A percentile compares a stretch with the other conserved stretches of the same genome.
Conservation (phyloP, 352 stramenopile species). For the Phytopythium ostracodes region DNA sequence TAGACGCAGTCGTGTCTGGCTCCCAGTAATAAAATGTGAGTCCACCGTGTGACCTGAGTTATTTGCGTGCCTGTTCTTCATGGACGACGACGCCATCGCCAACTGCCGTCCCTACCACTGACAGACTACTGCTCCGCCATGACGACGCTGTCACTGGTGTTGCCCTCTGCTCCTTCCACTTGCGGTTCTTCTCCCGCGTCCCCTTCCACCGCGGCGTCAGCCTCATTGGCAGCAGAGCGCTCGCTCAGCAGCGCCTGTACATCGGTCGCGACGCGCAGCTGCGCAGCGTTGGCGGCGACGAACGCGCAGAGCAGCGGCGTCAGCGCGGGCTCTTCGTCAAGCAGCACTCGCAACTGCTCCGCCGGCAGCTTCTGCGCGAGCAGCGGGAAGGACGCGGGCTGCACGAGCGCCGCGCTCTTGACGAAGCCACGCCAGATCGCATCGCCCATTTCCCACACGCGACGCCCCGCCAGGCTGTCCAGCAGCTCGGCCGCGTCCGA, state of each 20-base stretch:
- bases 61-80: too few species aligned
- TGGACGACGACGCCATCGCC: too few species aligned
- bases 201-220: background rate
- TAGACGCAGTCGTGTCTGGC: too few species aligned
- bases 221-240: background rate
- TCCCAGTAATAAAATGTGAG: too few species aligned
- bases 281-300: constrained; percentile 10
- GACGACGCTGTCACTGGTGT: background rate
- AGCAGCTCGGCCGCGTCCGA: constrained; percentile 58
- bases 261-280: constrained; percentile 13
- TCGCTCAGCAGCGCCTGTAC: constrained; percentile 12
- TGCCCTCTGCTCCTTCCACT: background rate
- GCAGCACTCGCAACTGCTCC: constrained; percentile 37
- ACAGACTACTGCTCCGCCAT: background rate
- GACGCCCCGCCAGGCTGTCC: constrained; percentile 41
- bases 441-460: constrained; percentile 72
- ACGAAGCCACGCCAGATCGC: constrained; percentile 78
- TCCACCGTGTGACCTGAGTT: too few species aligned
- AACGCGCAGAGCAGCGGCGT: constrained; percentile 39
- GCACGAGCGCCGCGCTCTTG: constrained; percentile 69
- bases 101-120: too few species aligned
- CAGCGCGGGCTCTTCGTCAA: constrained; percentile 65
- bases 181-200: background rate
- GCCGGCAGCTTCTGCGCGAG: constrained; percentile 52
- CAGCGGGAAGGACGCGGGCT: constrained; percentile 66